Conservation (phyloP, 257 asterid genomes). For the Jaltomata sinuosa region DNA sequence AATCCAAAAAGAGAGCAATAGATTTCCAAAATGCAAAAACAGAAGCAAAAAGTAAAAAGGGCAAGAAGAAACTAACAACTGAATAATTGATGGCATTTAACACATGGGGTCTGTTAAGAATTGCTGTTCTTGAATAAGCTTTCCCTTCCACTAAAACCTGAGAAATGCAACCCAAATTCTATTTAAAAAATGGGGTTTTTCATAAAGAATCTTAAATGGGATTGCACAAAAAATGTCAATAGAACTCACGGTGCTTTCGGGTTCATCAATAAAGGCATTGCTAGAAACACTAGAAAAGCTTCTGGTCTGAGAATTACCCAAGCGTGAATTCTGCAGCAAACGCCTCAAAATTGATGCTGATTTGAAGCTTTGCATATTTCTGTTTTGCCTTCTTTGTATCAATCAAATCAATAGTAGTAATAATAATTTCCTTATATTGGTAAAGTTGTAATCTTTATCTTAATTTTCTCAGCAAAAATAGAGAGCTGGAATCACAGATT, state of each 20-base stretch:
- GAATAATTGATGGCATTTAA: slow-evolving; percentile 78
- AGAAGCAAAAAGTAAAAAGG: neutral
- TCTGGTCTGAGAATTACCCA: slow-evolving; percentile 17
- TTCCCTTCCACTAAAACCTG: slow-evolving; percentile 86
- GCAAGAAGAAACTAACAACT: slow-evolving; percentile 27
- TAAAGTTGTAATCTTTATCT: neutral
- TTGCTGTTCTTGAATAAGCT: slow-evolving; percentile 71
- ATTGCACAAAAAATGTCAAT: neutral
- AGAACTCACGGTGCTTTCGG: slow-evolving; percentile 40
- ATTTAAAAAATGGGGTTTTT: neutral
- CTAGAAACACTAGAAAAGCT: slow-evolving; percentile 30
- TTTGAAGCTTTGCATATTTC: slow-evolving; percentile 32
- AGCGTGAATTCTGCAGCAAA: neutral
- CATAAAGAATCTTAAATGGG: neutral
- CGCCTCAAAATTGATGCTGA: slow-evolving; percentile 32
- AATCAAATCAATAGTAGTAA: neutral
- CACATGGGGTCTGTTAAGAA: slow-evolving; percentile 71
- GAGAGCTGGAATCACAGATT: neutral
- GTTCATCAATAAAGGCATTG: slow-evolving; percentile 34
- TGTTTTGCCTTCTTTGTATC: neutral
- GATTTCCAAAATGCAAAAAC: neutral
- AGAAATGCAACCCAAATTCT: neutral
- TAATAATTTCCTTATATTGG: neutral
- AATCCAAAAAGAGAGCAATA: neutral
- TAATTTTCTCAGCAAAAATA: neutral